Base-by-base conservation (phyloP, 2,329 filamentous ascomycete genomes). In the Monilinia fructigena region DNA sequence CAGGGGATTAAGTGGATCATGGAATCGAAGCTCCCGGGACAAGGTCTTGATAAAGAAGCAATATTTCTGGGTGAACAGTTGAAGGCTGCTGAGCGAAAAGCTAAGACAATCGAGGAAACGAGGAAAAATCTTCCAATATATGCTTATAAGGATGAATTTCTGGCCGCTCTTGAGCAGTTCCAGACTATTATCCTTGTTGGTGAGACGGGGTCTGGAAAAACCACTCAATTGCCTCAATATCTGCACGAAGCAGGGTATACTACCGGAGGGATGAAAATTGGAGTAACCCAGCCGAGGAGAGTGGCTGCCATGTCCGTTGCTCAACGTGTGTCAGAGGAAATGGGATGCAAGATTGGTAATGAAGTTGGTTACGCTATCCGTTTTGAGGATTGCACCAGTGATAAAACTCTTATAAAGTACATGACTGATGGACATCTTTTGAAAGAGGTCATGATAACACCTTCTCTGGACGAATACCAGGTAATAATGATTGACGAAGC, bases 221-320 rank as follows among this genome's bases (percentile, higher is more conserved):
- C 94, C 0, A 99, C 95, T 0, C 95, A 99, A 76, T 80, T 98
- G 20, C 92, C 94, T 0, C 95, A 98, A 74, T 99, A 96, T 75
- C 83, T 98, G 0, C 89, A 96, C 73, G 94, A 98, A 77, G 92
- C 91, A 0, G 93, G 93, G 1, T 96, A 91, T 73, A 96, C 92
- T 2, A 92, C 94, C 75, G 84, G 86, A 28, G 92, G 90, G 7
- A 82, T 90, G 78, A 97, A 94, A 77, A 86, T 99, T 14, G 94
- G 91, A 5, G 97, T 93, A 74, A 99, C 95, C 0, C 95, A 99
- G 71, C 95, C 95, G 5, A 88, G 95, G 72, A 88, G 95, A 81
- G 95, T 99, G 14, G 95, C 95, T 4, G 95, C 95, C 40, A 98
- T 98, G 94, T 95, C 90, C 74, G 94, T 98, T 26, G 94, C 95